phyloP scores from a whole-genome alignment of 2,329 filamentous ascomycete species.

The Diaporthe ilicicola region DNA sequence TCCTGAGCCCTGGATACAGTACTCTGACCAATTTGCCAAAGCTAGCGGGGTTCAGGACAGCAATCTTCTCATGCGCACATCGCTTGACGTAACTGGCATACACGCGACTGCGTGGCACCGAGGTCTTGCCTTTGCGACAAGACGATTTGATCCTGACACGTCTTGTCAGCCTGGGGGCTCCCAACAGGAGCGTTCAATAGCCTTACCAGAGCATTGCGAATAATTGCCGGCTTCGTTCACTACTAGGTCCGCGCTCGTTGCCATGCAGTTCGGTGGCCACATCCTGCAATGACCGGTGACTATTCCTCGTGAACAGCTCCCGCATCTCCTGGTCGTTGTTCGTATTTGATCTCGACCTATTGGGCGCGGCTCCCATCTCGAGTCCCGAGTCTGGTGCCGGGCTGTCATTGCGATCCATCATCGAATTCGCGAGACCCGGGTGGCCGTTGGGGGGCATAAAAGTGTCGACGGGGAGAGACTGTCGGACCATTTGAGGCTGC shows the following conservation, averaged over 20 bases:
- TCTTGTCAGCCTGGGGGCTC: background rate
- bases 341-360: conserved; percentile 72
- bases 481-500: conserved; percentile 50
- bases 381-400: conserved; percentile 64
- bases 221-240: conserved; percentile 83
- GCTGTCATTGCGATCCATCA: conserved; percentile 67
- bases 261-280: conserved; percentile 80
- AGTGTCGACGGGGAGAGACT: conserved; percentile 63
- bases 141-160: conserved; percentile 73
- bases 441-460: conserved; percentile 47
- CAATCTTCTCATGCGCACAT: conserved; percentile 92
- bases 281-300: conserved; percentile 72
- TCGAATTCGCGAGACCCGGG: conserved; percentile 51
- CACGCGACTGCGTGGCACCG: conserved; percentile 90
- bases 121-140: conserved; percentile 79
- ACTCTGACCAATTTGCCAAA: conserved; percentile 98
- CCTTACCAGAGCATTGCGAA: conserved; percentile 91
- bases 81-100: conserved; percentile 95
- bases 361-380: conserved; percentile 56
- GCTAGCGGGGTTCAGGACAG: conserved; percentile 93
- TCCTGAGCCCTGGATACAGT: conserved; percentile 94
- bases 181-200: background rate
- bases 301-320: conserved; percentile 76
- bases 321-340: conserved; percentile 85
- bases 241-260: conserved; percentile 81